phyloP scores from a whole-genome alignment of 2,329 filamentous ascomycete genomes.

The Uncinocarpus reesii region DNA sequence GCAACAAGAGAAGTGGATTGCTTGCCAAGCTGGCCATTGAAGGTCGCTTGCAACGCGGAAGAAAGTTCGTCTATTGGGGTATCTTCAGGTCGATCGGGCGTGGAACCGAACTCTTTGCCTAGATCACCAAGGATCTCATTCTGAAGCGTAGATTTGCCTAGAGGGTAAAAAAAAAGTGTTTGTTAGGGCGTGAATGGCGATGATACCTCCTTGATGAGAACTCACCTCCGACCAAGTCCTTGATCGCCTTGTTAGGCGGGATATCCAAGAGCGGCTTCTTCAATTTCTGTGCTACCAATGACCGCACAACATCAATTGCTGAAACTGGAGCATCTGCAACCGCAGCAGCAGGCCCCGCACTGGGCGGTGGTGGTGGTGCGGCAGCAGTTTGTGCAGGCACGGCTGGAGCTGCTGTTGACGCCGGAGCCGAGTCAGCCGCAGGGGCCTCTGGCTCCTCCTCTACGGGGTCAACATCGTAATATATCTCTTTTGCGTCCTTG shows the following conservation, averaged over 20 bases:
- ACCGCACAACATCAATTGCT: conserved; percentile 79
- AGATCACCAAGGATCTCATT: conserved; percentile 97
- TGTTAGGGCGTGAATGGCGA: too few relatives aligned
- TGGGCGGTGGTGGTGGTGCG: conserved; percentile 48
- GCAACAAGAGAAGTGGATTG: conserved; percentile 89
- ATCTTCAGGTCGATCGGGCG: conserved; percentile 96
- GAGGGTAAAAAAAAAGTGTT: too few relatives aligned
- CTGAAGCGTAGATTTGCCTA: conserved; percentile 95
- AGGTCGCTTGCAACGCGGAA: conserved; percentile 94
- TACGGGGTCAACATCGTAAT: conserved; percentile 94
- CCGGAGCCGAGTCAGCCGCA: conserved; percentile 29
- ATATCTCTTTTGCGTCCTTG: conserved; percentile 98
- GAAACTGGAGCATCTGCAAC: conserved; percentile 79
- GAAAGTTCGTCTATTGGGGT: conserved; percentile 91
- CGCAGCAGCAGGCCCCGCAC: conserved; percentile 74
- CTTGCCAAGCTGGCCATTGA: conserved; percentile 96
- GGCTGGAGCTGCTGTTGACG: conserved; percentile 31
- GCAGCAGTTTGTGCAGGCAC: conserved; percentile 43
- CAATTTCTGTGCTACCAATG: conserved; percentile 89
- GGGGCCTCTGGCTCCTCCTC: conserved; percentile 61
- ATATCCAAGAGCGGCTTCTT: conserved; percentile 88
- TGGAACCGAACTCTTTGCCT: conserved; percentile 96
- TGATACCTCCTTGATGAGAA: too few relatives aligned
- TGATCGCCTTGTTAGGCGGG: conserved; percentile 91
- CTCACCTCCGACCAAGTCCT: conserved; percentile 93